Evolutionary conservation across 2,329 filamentous ascomycete genomes (phyloP), one percentile per base, ranked within the genome.

Genomic region (Tolypocladium paradoxum): DNA sequence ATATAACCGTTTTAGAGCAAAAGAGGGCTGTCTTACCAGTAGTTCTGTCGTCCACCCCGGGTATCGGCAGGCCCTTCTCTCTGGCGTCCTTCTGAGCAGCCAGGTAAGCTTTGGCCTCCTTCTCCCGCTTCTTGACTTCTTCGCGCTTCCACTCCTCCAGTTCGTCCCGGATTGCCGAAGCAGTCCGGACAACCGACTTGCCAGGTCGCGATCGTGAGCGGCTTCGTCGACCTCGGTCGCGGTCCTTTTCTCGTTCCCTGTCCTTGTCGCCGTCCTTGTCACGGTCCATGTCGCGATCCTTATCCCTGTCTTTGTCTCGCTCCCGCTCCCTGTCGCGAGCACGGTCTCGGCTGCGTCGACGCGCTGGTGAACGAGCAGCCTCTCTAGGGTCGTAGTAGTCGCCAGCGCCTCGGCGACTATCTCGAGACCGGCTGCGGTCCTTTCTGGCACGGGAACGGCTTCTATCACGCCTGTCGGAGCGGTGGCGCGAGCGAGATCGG

Each of bases 81-180:
- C 78, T 73, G 34, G 81, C 81, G 58, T 83, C 80, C 56, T 79
- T 77, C 59, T 83, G 79, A 3, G 79, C 80, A 7, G 80, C 80
- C 37, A 84, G 69, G 59, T 84, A 85, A 5, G 79, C 80, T 63
- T 83, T 84, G 38, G 82, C 82, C 65, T 84, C 81, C 57, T 76
- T 76, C 63, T 84, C 81, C 50, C 81, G 76, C 62, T 82, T 80
- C 63, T 75, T 79, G 51, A 82, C 80, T 60, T 83, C 80, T 54
- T 78, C 77, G 57, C 78, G 76, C 63, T 84, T 84, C 74, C 79
- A 79, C 18, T 74, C 74, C 59, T 82, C 78, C 29, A 74, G 68
- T 40, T 73, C 74, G n/a, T 75, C 72, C 49, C 75, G 75, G 53
- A 73, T 65, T 18, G 65, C 67, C 1, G 71, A 67, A 2, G 71